Percentiles rank a stretch among this genome's conserved stretches.
These are phyloP conservation scores for Agaricales sp. DNA, from an alignment of 1,284 basidiomycete species.

Conservation along the genomic window DNA sequence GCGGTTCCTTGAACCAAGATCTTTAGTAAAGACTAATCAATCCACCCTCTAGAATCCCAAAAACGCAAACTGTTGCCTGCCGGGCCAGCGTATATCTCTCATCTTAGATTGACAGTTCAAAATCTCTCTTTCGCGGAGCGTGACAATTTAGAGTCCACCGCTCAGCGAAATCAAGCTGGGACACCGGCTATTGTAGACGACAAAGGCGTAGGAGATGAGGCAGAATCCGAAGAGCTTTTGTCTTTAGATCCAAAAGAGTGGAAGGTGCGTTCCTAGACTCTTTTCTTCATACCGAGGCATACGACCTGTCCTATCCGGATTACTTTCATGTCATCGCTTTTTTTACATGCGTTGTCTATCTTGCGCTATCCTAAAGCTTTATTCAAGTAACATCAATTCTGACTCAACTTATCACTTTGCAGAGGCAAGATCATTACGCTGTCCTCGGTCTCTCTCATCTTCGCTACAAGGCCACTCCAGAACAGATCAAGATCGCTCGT, in stretches of 20 bases:
- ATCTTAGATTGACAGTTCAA: background rate
- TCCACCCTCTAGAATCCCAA: background rate
- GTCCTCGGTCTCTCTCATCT: constrained; percentile 90
- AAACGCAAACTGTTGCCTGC: constrained; percentile 2
- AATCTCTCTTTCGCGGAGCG: background rate
- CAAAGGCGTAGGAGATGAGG: constrained; percentile 87
- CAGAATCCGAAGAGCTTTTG: constrained; percentile 69
- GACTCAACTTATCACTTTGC: background rate
- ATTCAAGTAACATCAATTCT: background rate
- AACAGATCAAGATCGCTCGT: constrained; percentile 97
- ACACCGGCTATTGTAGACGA: constrained; percentile 42
- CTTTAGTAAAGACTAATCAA: background rate
- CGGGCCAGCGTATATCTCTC: background rate
- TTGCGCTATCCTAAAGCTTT: background rate
- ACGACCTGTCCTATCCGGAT: background rate
- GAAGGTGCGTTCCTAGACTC: constrained; percentile 56
- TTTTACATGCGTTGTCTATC: constrained; percentile 1
- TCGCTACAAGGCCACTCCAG: constrained; percentile 80
- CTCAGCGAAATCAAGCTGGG: background rate
- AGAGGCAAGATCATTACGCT: constrained; percentile 98
- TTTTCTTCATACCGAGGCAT: background rate
- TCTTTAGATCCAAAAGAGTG: constrained; percentile 92
- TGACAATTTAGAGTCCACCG: background rate
- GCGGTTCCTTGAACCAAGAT: background rate
- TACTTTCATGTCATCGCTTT: no score